A percentile compares a stretch with the other conserved stretches of the same genome.
Conservation (phyloP, 176 grass and related monocot species). For the Musa acuminata region DNA sequence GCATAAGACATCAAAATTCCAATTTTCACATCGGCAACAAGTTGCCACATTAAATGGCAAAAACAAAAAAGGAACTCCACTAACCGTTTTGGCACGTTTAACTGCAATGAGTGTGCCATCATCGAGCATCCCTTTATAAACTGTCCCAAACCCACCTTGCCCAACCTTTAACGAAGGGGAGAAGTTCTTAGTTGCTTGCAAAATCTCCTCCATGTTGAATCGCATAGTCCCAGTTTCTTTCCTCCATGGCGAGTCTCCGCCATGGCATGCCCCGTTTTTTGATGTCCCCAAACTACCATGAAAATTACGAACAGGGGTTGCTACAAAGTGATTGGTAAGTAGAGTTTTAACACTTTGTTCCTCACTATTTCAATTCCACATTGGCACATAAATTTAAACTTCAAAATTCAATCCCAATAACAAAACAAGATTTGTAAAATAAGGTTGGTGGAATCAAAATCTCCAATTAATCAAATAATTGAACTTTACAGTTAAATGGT, state of each 20-base stretch:
- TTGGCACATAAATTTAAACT: not conserved
- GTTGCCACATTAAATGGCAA: not conserved
- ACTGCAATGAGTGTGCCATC: slow-evolving; percentile 72
- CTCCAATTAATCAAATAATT: not conserved
- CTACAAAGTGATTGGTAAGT: not conserved
- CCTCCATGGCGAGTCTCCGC: not conserved
- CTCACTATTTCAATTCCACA: not conserved
- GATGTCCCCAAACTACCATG: too few species aligned
- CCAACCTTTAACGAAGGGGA: slow-evolving; percentile 64
- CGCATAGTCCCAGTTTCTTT: not conserved
- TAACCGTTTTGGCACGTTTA: slow-evolving; percentile 66
- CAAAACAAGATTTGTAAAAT: not conserved
- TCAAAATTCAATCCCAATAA: not conserved
- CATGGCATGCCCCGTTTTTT: slow-evolving; percentile 1
- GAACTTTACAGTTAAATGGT: not conserved
- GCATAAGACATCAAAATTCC: slow-evolving; percentile 11
- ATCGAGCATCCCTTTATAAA: slow-evolving; percentile 62
- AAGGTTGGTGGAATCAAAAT: not conserved
- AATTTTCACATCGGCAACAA: not conserved
- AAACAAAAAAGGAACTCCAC: not conserved
- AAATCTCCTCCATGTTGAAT: slow-evolving; percentile 70
- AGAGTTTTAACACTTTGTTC: not conserved
- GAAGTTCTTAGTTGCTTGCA: slow-evolving; percentile 65
- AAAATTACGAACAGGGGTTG: not conserved
- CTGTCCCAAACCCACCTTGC: slow-evolving; percentile 72